A percentile compares a stretch with the other conserved stretches of the same genome.
Conservation (phyloP, 139 green algal species). For the Marvania coccoides region DNA sequence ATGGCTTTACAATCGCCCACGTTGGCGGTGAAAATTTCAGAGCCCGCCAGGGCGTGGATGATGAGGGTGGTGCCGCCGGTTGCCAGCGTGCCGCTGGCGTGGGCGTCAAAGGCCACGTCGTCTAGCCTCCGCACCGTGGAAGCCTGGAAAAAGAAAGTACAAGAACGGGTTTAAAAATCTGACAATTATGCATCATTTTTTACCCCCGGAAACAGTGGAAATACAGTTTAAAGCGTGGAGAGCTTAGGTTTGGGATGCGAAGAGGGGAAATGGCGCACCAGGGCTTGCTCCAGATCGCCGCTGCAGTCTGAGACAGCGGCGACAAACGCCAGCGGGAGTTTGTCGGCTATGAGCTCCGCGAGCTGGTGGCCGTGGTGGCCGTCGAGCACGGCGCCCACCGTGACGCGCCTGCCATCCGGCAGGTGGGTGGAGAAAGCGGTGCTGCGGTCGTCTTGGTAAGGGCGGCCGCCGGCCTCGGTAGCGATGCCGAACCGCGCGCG, state of each 20-base stretch:
- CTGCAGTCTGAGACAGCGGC: not conserved
- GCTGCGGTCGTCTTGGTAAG: constrained; percentile 6
- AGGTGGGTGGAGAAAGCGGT: not conserved
- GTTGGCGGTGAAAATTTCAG: constrained; percentile 16
- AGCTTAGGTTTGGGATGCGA: too few relatives aligned
- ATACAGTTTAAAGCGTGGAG: too few relatives aligned
- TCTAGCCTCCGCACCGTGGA: constrained; percentile 9
- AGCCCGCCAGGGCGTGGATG: constrained; percentile 3
- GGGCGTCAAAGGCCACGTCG: constrained; percentile 8
- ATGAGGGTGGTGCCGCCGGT: constrained; percentile 30
- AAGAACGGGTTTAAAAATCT: too few relatives aligned
- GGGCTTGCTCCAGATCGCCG: not conserved
- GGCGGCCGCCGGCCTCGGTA: not conserved
- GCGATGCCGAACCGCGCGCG: not conserved
- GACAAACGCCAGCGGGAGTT: not conserved
- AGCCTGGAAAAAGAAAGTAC: not conserved
- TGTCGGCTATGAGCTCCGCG: constrained; percentile 9
- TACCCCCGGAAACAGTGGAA: too few relatives aligned
- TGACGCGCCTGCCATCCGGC: not conserved
- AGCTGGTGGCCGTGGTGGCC: constrained; percentile 24
- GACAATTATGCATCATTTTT: too few relatives aligned
- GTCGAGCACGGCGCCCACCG: constrained; percentile 12
- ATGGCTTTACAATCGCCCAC: constrained; percentile 32
- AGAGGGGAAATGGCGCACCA: not conserved
- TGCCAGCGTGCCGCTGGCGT: not conserved